These are phyloP conservation scores for Letharia columbiana DNA, from an alignment of 495 filamentous ascomycete genomes.

Conservation along the genomic window DNA sequence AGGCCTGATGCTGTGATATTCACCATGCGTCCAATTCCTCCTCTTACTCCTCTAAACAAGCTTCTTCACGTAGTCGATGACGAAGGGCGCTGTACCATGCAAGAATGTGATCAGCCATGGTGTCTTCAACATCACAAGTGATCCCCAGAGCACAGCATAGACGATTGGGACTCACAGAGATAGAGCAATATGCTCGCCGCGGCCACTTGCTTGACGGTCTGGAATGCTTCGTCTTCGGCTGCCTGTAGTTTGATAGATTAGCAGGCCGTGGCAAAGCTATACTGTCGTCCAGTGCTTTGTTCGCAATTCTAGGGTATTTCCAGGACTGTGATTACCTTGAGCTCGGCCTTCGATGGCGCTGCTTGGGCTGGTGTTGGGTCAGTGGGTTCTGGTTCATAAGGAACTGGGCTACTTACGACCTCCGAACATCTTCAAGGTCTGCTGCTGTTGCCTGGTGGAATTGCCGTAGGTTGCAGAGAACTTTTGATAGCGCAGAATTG, in stretches of 20 bases:
- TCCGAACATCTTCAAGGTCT: constrained; percentile 15
- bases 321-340: constrained; percentile 11
- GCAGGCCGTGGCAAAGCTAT: background rate
- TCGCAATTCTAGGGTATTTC: background rate
- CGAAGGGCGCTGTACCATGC: constrained; percentile 59
- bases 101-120: background rate
- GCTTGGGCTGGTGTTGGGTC: constrained; percentile 3
- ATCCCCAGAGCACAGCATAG: background rate
- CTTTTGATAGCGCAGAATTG: background rate
- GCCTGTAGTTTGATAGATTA: constrained; percentile 29
- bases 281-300: background rate
- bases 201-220: constrained; percentile 55
- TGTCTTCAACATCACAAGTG: background rate
- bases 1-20: background rate
- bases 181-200: constrained; percentile 63
- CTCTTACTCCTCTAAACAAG: constrained; percentile 48
- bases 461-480: background rate
- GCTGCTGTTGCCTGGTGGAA: background rate
- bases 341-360: constrained; percentile 17
- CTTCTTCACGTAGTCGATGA: constrained; percentile 66
- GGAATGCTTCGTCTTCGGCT: constrained; percentile 61
- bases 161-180: constrained; percentile 54
- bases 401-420: constrained; percentile 11
- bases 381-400: background rate
- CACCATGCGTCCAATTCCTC: background rate